Conservation (phyloP, 2,329 filamentous ascomycete genomes). For the Penicillium brasilianum region DNA sequence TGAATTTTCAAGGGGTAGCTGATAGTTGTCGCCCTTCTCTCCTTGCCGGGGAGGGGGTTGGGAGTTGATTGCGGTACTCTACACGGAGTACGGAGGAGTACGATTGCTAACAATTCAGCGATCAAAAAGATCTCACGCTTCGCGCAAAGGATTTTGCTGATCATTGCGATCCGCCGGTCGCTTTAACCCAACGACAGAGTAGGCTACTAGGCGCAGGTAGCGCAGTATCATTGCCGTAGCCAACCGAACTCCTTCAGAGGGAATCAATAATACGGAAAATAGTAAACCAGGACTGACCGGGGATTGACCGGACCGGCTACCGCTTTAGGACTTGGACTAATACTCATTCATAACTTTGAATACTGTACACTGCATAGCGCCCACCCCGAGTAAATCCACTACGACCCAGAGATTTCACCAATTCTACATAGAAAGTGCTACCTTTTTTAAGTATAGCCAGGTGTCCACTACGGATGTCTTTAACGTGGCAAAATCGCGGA, state of each 20-base stretch:
- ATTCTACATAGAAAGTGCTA: not conserved
- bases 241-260: not conserved
- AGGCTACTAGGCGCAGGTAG: not conserved
- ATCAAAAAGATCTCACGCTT: slow-evolving; percentile 23
- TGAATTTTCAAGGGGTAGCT: slow-evolving; percentile 7
- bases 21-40: slow-evolving; percentile 10
- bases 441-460: slow-evolving; percentile 14
- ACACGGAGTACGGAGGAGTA: too few relatives aligned
- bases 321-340: not conserved
- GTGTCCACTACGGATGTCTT: slow-evolving; percentile 18
- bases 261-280: not conserved
- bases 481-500: slow-evolving; percentile 31
- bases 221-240: not conserved
- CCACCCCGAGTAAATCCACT: not conserved
- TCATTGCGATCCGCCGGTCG: slow-evolving; percentile 26
- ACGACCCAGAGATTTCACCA: slow-evolving; percentile 1
- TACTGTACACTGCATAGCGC: not conserved
- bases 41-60: slow-evolving; percentile 17
- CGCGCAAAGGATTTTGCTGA: slow-evolving; percentile 23
- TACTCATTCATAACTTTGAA: not conserved
- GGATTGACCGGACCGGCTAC: not conserved
- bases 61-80: slow-evolving; percentile 12
- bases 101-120: slow-evolving; percentile 11
- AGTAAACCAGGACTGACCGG: not conserved
- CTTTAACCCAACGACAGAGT: slow-evolving; percentile 14